Percentiles rank a stretch among this genome's conserved stretches.
Evolutionary conservation across 257 asterid species (phyloP).

Genomic region (Fraxinus excelsior): DNA sequence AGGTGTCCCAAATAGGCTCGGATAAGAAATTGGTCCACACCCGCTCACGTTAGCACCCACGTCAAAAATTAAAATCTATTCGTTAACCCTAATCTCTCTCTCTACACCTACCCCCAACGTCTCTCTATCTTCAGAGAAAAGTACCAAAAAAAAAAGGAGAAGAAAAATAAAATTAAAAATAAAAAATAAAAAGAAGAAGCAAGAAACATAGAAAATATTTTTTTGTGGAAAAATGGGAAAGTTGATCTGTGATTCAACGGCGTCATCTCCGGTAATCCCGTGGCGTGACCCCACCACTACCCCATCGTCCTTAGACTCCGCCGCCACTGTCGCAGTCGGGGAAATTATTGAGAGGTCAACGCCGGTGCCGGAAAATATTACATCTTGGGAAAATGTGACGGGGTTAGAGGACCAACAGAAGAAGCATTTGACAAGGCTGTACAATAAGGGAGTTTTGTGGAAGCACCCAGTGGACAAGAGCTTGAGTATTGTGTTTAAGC

Average conservation of each 20-base stretch:
- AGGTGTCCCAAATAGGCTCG: slow-evolving; percentile 18
- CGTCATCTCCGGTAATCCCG: slow-evolving; percentile 78
- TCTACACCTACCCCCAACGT: slow-evolving; percentile 34
- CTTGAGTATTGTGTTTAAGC: slow-evolving; percentile 52
- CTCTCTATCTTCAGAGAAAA: slow-evolving; percentile 28
- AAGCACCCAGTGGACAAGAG: slow-evolving; percentile 66
- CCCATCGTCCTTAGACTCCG: slow-evolving; percentile 45
- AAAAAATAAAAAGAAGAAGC: not conserved
- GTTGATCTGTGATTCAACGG: slow-evolving; percentile 80
- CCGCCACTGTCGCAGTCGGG: slow-evolving; percentile 6
- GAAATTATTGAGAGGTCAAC: not conserved
- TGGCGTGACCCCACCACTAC: slow-evolving; percentile 85
- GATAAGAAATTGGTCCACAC: slow-evolving; percentile 20
- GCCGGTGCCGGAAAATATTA: slow-evolving; percentile 25
- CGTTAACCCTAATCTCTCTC: slow-evolving; percentile 46
- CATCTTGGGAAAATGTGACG: slow-evolving; percentile 65
- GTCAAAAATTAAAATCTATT: slow-evolving; percentile 43
- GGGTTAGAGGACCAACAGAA: slow-evolving; percentile 84
- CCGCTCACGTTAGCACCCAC: slow-evolving; percentile 20
- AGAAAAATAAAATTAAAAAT: no score
- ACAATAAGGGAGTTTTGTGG: slow-evolving; percentile 81
- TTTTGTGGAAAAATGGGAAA: slow-evolving; percentile 62
- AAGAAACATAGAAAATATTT: not conserved
- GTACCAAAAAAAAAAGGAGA: slow-evolving; percentile 3
- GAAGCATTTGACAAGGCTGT: slow-evolving; percentile 58